Conservation (phyloP, 257 asterid species). For the Solanum chilense region DNA sequence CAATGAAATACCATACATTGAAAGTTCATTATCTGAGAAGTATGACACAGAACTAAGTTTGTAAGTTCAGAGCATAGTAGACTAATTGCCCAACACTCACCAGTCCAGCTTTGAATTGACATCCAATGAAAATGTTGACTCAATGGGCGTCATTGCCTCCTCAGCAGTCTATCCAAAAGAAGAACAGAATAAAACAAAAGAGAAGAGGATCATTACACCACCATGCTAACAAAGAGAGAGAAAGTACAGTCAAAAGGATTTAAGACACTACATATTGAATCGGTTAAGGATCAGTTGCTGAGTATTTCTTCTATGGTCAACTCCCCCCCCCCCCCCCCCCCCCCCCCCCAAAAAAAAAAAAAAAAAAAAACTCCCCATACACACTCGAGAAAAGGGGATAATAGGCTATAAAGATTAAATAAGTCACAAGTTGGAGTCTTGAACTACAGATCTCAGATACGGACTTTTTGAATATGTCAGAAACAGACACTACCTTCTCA, state of each 20-base stretch:
- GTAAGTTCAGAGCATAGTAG: not conserved
- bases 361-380: not conserved
- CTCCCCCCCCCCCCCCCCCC: not conserved
- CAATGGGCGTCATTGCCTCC: constrained; percentile 99
- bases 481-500: constrained; percentile 51
- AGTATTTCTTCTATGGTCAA: not conserved
- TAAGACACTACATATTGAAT: not conserved
- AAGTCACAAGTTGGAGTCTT: not conserved
- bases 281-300: not conserved
- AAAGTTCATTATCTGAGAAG: not conserved
- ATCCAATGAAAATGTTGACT: constrained; percentile 93
- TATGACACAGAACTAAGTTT: not conserved
- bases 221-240: not conserved
- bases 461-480: not conserved
- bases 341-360: not conserved
- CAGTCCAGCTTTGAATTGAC: constrained; percentile 94
- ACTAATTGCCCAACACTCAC: constrained; percentile 26
- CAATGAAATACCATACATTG: not conserved
- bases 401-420: not conserved
- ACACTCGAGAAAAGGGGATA: not conserved
- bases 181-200: constrained; percentile 1
- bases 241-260: not conserved
- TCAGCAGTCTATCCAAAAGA: constrained; percentile 76
- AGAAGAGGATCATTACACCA: not conserved
- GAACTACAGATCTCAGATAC: not conserved